phyloP scores from a whole-genome alignment of 148 eudicot genomes.

The Tetragonia tetragonoides region DNA sequence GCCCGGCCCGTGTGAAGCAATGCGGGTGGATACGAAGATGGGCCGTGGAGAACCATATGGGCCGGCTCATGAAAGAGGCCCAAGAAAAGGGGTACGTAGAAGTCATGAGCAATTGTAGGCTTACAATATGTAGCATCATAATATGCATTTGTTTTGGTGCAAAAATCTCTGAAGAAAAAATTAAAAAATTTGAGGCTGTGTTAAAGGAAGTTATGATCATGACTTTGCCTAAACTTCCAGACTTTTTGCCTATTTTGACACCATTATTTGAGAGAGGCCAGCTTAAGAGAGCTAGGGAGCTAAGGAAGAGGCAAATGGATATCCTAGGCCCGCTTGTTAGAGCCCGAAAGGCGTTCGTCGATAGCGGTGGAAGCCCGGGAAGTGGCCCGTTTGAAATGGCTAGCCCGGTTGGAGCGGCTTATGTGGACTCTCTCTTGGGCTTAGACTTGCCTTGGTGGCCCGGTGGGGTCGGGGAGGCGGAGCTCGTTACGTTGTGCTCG shows the following conservation, averaged over 20 bases:
- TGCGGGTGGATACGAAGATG: constrained; percentile 85
- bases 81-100: constrained; percentile 50
- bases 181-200: constrained; percentile 59
- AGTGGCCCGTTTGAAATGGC: constrained; percentile 55
- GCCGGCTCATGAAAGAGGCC: constrained; percentile 46
- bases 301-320: constrained; percentile 65
- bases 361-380: constrained; percentile 39
- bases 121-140: constrained; percentile 68
- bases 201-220: constrained; percentile 86
- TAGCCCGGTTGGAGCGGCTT: constrained; percentile 89
- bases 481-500: constrained; percentile 74
- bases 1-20: constrained; percentile 63
- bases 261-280: constrained; percentile 59
- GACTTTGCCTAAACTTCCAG: constrained; percentile 79
- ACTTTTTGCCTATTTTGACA: constrained; percentile 67
- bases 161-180: constrained; percentile 47
- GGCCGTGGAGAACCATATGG: constrained; percentile 68
- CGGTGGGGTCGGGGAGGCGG: constrained; percentile 56
- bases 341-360: constrained; percentile 57
- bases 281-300: constrained; percentile 52
- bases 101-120: constrained; percentile 76
- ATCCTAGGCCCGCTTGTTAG: constrained; percentile 63
- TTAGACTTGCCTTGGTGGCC: constrained; percentile 47
- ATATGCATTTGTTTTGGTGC: constrained; percentile 91
- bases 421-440: constrained; percentile 66